Base-by-base conservation (phyloP, 352 stramenopile species). In the Globisporangium middletonii region DNA sequence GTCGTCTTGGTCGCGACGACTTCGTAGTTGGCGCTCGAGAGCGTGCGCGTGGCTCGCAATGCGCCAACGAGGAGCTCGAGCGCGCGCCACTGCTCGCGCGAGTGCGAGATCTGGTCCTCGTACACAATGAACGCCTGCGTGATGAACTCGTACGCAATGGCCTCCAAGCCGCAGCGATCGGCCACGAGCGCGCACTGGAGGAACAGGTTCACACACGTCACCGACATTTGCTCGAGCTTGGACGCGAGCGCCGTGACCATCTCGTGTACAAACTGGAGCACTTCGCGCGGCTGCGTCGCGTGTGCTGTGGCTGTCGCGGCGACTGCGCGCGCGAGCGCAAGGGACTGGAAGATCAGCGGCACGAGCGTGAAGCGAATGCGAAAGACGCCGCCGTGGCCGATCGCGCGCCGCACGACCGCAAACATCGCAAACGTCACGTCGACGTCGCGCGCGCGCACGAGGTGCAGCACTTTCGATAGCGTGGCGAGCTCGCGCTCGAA, bases 211-310 rank as follows among this genome's bases (percentile, higher is more conserved):
- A 99, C 75, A 47, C 80, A 88, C 48, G 72, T 76, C 28, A 91
- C 69, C 18, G 78, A 81, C 54, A 85, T 83, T 41, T 86, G 65
- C 45, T 91, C 82, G 15, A 88, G 58, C 61, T 91, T 89, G 13
- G 82, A 90, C 7, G 81, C 85, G 48, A 99, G 64, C 2, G 87
- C 89, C 7, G 94, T 98, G 50, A 98, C 91, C 52, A 97, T 97
- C 72, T 99, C 94, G 76, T 99, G 96, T 4, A 99, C 79, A 64
- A 99, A 98, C 45, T 99, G 92, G 41, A 99, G 95, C 12, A 98
- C 88, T 75, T 99, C 97, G 18, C 95, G 82, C 37, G 89, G 89
- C 2, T 82, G 92, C 19, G 79, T 81, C 41, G 46, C 12, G 3
- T 13, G 18, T 26, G 18, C 35, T 68, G 54, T 27, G 19, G 55